Evolutionary conservation across 1,139 yeast species (phyloP).

Genomic region (Wickerhamomyces sp.): DNA sequence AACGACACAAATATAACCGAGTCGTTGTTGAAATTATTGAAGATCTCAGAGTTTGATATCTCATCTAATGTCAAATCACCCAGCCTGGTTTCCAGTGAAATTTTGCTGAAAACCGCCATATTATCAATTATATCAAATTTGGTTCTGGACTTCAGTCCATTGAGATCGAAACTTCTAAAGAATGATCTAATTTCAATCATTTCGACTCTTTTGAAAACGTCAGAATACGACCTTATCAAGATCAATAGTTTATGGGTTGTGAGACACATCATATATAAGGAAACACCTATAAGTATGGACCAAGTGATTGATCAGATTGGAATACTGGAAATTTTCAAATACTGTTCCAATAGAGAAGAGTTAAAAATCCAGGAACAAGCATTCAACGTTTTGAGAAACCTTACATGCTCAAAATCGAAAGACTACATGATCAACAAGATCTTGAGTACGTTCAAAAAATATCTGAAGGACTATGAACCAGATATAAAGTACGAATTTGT

Average conservation of each 20-base stretch:
- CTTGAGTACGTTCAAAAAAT: slow-evolving; percentile 30
- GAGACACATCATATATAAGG: slow-evolving; percentile 48
- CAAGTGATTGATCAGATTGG: slow-evolving; percentile 42
- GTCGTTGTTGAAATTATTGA: slow-evolving; percentile 38
- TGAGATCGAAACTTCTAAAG: slow-evolving; percentile 52
- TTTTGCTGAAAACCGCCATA: slow-evolving; percentile 50
- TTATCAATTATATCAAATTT: slow-evolving; percentile 73
- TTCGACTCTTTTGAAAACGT: slow-evolving; percentile 32
- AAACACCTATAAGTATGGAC: slow-evolving; percentile 20
- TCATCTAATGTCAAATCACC: slow-evolving; percentile 11
- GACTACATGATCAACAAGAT: slow-evolving; percentile 39
- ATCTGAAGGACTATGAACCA: slow-evolving; percentile 17
- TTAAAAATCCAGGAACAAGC: slow-evolving; percentile 59
- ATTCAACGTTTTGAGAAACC: slow-evolving; percentile 69
- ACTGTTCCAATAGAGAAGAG: slow-evolving; percentile 37
- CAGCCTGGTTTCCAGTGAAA: slow-evolving; percentile 14
- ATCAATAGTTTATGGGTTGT: slow-evolving; percentile 52
- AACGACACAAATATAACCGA: slow-evolving; percentile 52
- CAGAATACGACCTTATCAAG: slow-evolving; percentile 31
- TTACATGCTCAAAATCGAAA: slow-evolving; percentile 57
- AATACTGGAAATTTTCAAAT: slow-evolving; percentile 43
- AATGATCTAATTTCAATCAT: slow-evolving; percentile 50
- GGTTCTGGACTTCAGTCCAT: slow-evolving; percentile 74
- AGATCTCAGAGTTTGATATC: slow-evolving; percentile 26
- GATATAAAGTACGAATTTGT: background rate